Conservation (phyloP, 192 early-diverging fungal species). For the Coemansia sp. region DNA sequence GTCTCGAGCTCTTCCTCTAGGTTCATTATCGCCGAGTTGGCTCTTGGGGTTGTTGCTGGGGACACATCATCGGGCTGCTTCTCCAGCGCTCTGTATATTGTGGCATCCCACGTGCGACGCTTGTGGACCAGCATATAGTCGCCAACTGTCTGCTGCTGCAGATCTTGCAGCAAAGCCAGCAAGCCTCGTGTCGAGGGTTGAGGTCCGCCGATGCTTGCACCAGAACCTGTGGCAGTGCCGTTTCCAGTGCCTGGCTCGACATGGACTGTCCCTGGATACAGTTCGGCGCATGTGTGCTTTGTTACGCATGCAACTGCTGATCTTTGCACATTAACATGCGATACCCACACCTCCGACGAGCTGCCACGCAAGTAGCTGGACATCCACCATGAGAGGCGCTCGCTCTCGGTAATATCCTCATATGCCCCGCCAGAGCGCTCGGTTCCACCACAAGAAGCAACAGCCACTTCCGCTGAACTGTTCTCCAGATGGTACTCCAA, state of each 20-base stretch:
- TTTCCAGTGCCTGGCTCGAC: not conserved
- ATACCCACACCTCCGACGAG: slow-evolving; percentile 47
- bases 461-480: slow-evolving; percentile 9
- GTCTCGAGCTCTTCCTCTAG: slow-evolving; percentile 27
- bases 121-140: slow-evolving; percentile 43
- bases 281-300: slow-evolving; percentile 14
- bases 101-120: slow-evolving; percentile 48
- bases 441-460: slow-evolving; percentile 3
- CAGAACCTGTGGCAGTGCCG: not conserved
- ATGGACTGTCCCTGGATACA: slow-evolving; percentile 10
- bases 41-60: not conserved
- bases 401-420: slow-evolving; percentile 35
- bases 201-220: not conserved
- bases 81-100: slow-evolving; percentile 39
- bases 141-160: slow-evolving; percentile 19
- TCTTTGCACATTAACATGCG: slow-evolving; percentile 22
- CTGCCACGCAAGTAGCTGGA: slow-evolving; percentile 41
- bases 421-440: not conserved
- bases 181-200: slow-evolving; percentile 43
- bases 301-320: slow-evolving; percentile 11
- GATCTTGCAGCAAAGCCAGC: slow-evolving; percentile 24
- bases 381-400: slow-evolving; percentile 51
- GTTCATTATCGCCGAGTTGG: slow-evolving; percentile 25
- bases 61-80: slow-evolving; percentile 8
- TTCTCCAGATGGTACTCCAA: slow-evolving; percentile 25